Base-by-base conservation (phyloP, 164 flowering plant species). In the Amborella trichopoda region DNA sequence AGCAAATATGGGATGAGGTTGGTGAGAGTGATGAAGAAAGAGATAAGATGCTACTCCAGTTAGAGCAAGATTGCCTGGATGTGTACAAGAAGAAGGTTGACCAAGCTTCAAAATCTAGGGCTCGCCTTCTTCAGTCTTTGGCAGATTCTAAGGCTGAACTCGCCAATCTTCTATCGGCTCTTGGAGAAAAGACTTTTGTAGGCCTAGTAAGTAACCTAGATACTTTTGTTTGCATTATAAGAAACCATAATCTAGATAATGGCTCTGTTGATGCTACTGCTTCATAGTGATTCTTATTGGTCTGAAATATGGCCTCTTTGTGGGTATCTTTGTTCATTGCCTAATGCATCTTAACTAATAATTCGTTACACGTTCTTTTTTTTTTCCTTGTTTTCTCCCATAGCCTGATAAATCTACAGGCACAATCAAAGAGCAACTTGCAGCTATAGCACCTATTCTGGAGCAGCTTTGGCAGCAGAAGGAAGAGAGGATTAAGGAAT, bases 1-100 rank as follows among this genome's bases (percentile, higher is more conserved):
- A 87, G 99, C 74, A 75, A 76, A 87, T 91, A 44, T 91, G 99
- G 99, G 89, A 87, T 68, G 99, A 91, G 49, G 95, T 91, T 57
- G 99, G 99, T 47, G 96, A 84, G 63, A 78, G 55, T 53, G 95
- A 91, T 54, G 94, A 72, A 48, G 94, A 84, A 48, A 58, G 95
- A 24, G 96, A 91, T 56, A 84, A 72, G 56, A 78, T 87, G 94
- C 80, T 91, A 45, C 84, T 86, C 68, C 94, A 86, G 59, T 52
- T 90, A 48, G 98, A 86, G 65, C 87, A 76, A 47, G 99, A 91
- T 44, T 91, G 99, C 65, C 72, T 91, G 66, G 96, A 87, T 62
- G 99, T 91, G 14, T 91, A 91, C 67, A 87, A 70, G 68, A 80
- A 82, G 64, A 91, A 87, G 59, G 96, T 91, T 30, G 99, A 91